Conservation (phyloP, 164 flowering plant species). For the Cinnamomum chago region DNA sequence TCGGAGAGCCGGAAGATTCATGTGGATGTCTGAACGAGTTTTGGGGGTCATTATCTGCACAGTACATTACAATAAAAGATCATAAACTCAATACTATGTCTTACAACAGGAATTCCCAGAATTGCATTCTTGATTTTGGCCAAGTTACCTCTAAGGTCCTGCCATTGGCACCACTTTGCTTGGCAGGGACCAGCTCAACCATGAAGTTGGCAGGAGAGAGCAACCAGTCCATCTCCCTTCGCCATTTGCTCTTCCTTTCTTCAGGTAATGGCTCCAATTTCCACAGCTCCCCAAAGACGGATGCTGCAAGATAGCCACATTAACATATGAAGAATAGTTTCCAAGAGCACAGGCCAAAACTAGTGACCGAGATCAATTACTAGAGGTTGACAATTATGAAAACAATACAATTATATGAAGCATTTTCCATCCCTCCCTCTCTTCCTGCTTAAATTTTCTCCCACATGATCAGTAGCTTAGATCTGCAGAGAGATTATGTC, state of each 20-base stretch:
- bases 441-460: no score
- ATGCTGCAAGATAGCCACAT: slow-evolving; percentile 37
- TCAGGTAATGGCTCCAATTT: slow-evolving; percentile 85
- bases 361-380: no score
- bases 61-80: not conserved
- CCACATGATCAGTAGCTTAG: no score
- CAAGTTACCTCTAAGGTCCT: slow-evolving; percentile 58
- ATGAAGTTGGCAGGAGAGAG: slow-evolving; percentile 85
- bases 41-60: slow-evolving; percentile 94
- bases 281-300: slow-evolving; percentile 94
- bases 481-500: no score
- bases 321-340: not conserved
- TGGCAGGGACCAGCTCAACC: slow-evolving; percentile 95
- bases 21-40: slow-evolving; percentile 77
- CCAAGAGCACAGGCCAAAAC: no score
- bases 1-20: slow-evolving; percentile 94
- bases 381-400: no score
- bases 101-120: not conserved
- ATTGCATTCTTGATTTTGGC: not conserved
- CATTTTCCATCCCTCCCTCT: no score
- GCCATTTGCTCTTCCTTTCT: slow-evolving; percentile 74
- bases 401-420: no score
- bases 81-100: not conserved
- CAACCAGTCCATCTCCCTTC: slow-evolving; percentile 85
- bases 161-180: slow-evolving; percentile 73